Evolutionary conservation across 768 basidiomycete species (phyloP), one percentile per base, ranked within the genome.

Genomic region (Suillus hirtellus): DNA sequence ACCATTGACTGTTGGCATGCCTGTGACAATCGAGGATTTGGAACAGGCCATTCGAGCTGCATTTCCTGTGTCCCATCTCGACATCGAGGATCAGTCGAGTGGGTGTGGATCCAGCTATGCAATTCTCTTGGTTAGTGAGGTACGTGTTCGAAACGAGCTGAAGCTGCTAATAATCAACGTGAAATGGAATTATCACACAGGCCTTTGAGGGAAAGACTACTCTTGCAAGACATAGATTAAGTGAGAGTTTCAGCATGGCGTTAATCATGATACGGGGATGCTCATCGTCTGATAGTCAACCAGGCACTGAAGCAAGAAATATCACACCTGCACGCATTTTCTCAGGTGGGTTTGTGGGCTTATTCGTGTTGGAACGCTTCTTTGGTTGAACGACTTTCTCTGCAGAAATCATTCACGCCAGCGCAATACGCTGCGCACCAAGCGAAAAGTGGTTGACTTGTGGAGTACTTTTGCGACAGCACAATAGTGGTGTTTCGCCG

Each of bases 301-400:
- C 88, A 92, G 27, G 70, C 88, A 10, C 72, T 95, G 69, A 93
- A 90, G 76, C 77, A 77, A 2, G 80, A 93, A 68, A 93, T 95
- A 62, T 79, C 89, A 0, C 84, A 89, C 62, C 88, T 95, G 83
- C 92, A 95, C 68, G 92, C 93, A 5, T 95, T 95, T 75, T 92
- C 92, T 15, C 92, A 95, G 86, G 93, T 92, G 67, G 60, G 52
- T 5, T 53, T n/a, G 2, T 77, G 56, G 27, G 52, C 14, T 42
- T 4, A 31, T 6, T 42, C 19, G 19, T 31, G 11, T 58, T 35
- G 61, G 35, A 3, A 15, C 56, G 38, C 54, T 49, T 35, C 42
- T 27, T 62, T 53, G 8, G 11, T 60, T 40, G 9, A 27, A 56
- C 10, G 6, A 7, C 38, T 64, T 38, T 11, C n/a, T 35, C 34